A percentile compares a stretch with the other conserved stretches of the same genome.
phyloP scores from a whole-genome alignment of 257 asterid genomes.

The Fraxinus anomala region DNA sequence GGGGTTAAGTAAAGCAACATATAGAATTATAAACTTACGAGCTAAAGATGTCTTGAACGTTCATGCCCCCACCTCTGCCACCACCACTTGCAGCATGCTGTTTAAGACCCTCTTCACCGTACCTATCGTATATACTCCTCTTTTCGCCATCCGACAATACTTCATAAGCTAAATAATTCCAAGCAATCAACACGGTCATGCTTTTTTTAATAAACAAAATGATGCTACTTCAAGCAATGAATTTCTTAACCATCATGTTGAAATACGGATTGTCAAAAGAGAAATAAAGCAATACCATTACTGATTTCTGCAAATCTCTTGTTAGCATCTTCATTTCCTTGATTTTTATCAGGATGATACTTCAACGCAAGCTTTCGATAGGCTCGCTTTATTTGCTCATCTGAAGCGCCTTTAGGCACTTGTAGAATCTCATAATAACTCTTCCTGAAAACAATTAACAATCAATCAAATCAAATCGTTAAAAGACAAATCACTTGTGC shows the following conservation, averaged over 20 bases:
- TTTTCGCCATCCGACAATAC: slow-evolving; percentile 81
- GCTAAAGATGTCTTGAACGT: slow-evolving; percentile 81
- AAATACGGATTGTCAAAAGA: neutral
- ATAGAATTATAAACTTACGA: slow-evolving; percentile 50
- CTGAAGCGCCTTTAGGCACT: slow-evolving; percentile 78
- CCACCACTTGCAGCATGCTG: slow-evolving; percentile 92
- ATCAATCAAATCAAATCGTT: neutral
- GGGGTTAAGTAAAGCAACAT: neutral
- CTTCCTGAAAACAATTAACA: slow-evolving; percentile 50
- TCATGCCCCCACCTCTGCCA: slow-evolving; percentile 82
- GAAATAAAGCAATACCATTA: slow-evolving; percentile 52
- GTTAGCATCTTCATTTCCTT: slow-evolving; percentile 88
- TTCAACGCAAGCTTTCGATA: slow-evolving; percentile 90
- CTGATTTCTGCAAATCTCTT: slow-evolving; percentile 90
- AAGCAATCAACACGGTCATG: slow-evolving; percentile 29
- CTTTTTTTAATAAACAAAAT: slow-evolving; percentile 10
- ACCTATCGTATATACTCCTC: slow-evolving; percentile 76
- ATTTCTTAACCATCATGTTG: neutral
- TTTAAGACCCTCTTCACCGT: slow-evolving; percentile 91
- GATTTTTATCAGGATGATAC: slow-evolving; percentile 93
- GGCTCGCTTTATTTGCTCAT: slow-evolving; percentile 90
- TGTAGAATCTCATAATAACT: slow-evolving; percentile 83
- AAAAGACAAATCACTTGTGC: neutral
- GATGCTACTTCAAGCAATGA: neutral
- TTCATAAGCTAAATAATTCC: slow-evolving; percentile 71